A percentile compares a stretch with the other conserved stretches of the same genome.
phyloP scores from a whole-genome alignment of 2,329 filamentous ascomycete species.

The Dothistroma septosporum region DNA sequence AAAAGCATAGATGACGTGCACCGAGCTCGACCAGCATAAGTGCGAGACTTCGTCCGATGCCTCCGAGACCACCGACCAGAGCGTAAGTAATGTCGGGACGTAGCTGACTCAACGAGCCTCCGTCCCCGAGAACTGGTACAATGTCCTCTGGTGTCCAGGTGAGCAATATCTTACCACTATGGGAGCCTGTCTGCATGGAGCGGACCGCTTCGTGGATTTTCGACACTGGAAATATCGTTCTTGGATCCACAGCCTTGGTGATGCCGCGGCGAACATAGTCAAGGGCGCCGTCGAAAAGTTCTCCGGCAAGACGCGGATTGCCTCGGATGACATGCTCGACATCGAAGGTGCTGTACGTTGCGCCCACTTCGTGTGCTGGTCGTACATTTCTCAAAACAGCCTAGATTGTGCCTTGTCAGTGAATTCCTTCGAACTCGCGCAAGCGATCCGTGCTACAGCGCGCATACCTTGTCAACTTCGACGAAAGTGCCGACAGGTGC shows the following conservation, averaged over 20 bases:
- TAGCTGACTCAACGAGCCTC: neutral
- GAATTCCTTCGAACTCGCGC: no score
- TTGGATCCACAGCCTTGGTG: neutral
- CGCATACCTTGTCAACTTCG: conserved; percentile 18
- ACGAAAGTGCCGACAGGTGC: conserved; percentile 12
- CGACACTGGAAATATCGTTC: neutral
- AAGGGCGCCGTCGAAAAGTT: neutral
- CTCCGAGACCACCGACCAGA: conserved; percentile 11
- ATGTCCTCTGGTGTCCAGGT: neutral
- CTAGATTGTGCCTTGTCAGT: no score
- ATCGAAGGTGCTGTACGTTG: no score
- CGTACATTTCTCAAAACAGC: no score
- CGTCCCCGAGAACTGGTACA: conserved; percentile 4
- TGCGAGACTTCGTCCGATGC: conserved; percentile 12
- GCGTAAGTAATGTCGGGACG: conserved; percentile 12
- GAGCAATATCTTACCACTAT: conserved; percentile 16
- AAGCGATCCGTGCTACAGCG: conserved; percentile 27
- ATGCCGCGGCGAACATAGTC: no score
- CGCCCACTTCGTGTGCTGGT: no score
- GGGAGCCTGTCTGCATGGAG: conserved; percentile 13
- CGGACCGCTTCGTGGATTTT: conserved; percentile 21
- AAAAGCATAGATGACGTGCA: conserved; percentile 9
- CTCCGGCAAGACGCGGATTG: no score
- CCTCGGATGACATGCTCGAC: no score
- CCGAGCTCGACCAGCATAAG: conserved; percentile 9